phyloP scores from a whole-genome alignment of 257 asterid species.

The Solanum appendiculatum region DNA sequence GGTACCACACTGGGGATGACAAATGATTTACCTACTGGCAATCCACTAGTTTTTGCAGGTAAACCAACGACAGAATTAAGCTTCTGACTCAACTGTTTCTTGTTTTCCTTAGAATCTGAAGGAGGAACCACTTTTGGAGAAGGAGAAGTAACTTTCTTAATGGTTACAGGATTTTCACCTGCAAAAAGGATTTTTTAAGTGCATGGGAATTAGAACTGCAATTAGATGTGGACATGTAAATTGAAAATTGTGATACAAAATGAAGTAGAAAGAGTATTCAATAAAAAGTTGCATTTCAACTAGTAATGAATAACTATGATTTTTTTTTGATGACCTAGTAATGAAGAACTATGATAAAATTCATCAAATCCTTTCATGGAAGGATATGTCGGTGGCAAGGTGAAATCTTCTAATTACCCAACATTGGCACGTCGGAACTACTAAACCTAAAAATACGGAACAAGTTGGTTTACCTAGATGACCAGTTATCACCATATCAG shows the following conservation, averaged over 20 bases:
- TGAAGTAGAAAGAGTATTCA: neutral
- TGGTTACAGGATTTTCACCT: constrained; percentile 57
- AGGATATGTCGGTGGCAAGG: neutral
- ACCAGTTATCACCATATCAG: neutral
- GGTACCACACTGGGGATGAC: constrained; percentile 60
- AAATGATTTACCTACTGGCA: constrained; percentile 41
- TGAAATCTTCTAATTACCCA: neutral
- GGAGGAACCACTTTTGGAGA: constrained; percentile 37
- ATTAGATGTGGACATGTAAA: neutral
- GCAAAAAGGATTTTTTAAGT: constrained; percentile 22
- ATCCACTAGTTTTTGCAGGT: constrained; percentile 33
- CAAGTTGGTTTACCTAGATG: neutral
- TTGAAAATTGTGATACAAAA: neutral
- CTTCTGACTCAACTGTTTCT: constrained; percentile 42
- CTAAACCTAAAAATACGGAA: neutral
- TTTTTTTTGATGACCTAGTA: neutral
- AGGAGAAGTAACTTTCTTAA: constrained; percentile 31
- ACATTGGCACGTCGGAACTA: neutral
- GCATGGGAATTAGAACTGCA: neutral
- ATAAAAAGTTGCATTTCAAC: neutral
- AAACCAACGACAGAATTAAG: constrained; percentile 32
- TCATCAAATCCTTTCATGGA: neutral
- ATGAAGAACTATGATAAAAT: neutral
- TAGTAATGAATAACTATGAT: neutral
- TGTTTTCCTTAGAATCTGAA: constrained; percentile 46